Evolutionary conservation across 176 grass and related monocot genomes (phyloP), one percentile per base, ranked within the genome.

Genomic region (Elymus sibiricus): DNA sequence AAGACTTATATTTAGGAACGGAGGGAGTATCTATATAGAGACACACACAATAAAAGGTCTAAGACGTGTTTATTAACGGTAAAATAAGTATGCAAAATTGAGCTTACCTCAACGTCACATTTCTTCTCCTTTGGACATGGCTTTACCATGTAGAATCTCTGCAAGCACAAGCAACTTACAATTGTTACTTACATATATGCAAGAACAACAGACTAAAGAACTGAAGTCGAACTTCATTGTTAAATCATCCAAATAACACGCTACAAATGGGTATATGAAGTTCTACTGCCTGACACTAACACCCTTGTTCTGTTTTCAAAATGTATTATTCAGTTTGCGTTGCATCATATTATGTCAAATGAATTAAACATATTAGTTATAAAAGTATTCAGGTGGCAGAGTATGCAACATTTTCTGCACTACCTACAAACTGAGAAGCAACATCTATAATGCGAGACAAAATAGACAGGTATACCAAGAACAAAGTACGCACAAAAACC

Each of bases 131-230:
- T 99, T 37, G 88, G 88, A 81, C 92, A 99, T 79, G 97, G 97
- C 88, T 96, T 99, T 88, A 96, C 88, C 94, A 94, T 91, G 82
- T 99, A 99, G 83, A 99, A 96, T 90, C 94, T 99, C 97, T 99
- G 88, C 32, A 91, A 27, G 22, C 67, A 78, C n/a, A 28, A 91
- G 2, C 19, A 66, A 38, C 7, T 51, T 47, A 81, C 84, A 31
- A 53, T 53, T 53, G 83, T 78, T 78, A 69, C 70, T 78, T 76
- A 27, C 39, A 84, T 13, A 59, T 51, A 37, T 7, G 62, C 19
- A 60, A 76, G 61, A 32, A 81, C 0, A 87, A 81, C 61, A 88
- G 22, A 44, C 15, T 22, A 14, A 25, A 46, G 5, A 66, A 39
- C 4, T 47, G 5, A 58, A 79, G 43, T 58, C 6, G 44, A 66